Conservation (phyloP, 495 filamentous ascomycete genomes). For the Xylaria nigripes region DNA sequence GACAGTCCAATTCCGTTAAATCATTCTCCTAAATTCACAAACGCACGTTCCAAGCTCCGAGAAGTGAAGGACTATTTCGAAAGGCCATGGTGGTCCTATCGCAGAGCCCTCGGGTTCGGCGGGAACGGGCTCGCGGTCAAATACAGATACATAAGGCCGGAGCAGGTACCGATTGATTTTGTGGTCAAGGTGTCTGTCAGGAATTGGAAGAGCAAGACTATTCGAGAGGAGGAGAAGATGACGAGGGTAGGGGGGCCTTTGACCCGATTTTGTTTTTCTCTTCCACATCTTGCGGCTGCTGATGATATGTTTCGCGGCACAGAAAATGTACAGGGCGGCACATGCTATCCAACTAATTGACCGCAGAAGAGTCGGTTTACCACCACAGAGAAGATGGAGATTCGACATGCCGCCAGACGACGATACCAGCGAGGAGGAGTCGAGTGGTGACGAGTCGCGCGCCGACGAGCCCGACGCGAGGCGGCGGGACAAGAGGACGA, state of each 20-base stretch:
- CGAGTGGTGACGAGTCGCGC: slow-evolving; percentile 6
- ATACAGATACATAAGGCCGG: neutral
- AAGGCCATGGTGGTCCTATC: neutral
- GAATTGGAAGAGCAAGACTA: neutral
- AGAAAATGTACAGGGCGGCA: slow-evolving; percentile 10
- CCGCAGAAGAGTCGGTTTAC: neutral
- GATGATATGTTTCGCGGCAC: neutral
- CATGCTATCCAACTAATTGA: slow-evolving; percentile 10
- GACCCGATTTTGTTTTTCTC: no score
- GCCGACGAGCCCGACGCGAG: neutral
- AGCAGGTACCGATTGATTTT: neutral
- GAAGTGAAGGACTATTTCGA: neutral
- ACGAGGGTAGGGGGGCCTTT: neutral
- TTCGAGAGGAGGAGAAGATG: neutral
- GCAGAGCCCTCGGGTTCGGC: neutral
- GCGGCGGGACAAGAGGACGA: neutral
- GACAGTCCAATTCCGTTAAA: no score
- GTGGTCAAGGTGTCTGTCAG: neutral
- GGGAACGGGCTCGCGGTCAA: neutral
- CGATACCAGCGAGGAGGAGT: slow-evolving; percentile 5
- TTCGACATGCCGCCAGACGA: neutral
- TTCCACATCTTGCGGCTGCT: neutral
- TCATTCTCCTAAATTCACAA: no score
- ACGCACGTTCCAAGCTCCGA: neutral
- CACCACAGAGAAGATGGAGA: neutral